Conservation (phyloP, 345 rosid species). For the Sisymbrium altissimum region DNA sequence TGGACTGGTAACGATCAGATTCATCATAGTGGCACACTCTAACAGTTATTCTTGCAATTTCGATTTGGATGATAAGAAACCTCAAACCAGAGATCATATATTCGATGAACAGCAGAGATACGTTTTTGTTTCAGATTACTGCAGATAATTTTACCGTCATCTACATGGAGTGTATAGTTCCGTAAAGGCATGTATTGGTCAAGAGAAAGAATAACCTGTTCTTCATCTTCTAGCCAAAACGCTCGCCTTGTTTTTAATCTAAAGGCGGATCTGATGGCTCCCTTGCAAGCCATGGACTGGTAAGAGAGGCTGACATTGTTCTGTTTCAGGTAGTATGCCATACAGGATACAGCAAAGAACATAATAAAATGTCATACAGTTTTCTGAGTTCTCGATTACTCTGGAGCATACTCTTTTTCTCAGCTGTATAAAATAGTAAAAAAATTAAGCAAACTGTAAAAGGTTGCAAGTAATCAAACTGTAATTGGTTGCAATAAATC, state of each 20-base stretch:
- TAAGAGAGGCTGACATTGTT: no score
- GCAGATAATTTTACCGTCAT: conserved; percentile 56
- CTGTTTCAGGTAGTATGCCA: no score
- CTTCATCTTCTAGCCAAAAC: conserved; percentile 97
- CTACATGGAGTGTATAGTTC: conserved; percentile 72
- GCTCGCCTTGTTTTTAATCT: conserved; percentile 82
- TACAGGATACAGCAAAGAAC: no score
- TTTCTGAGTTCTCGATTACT: no score
- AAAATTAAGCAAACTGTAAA: no score
- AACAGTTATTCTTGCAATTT: conserved; percentile 55
- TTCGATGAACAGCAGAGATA: background rate
- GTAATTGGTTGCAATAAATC: no score
- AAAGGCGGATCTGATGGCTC: conserved; percentile 77
- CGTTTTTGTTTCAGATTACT: background rate
- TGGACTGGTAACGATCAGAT: conserved; percentile 69
- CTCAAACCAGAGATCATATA: background rate
- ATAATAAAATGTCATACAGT: no score
- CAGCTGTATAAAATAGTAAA: no score
- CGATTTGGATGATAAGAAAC: background rate
- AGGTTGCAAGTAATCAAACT: no score
- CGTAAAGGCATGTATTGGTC: conserved; percentile 96
- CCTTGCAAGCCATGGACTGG: no score
- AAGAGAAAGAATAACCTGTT: conserved; percentile 69
- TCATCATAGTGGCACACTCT: conserved; percentile 79
- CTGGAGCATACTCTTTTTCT: no score